Base-by-base conservation (phyloP, 176 grass and related monocot species). In the Microstegium vimineum region DNA sequence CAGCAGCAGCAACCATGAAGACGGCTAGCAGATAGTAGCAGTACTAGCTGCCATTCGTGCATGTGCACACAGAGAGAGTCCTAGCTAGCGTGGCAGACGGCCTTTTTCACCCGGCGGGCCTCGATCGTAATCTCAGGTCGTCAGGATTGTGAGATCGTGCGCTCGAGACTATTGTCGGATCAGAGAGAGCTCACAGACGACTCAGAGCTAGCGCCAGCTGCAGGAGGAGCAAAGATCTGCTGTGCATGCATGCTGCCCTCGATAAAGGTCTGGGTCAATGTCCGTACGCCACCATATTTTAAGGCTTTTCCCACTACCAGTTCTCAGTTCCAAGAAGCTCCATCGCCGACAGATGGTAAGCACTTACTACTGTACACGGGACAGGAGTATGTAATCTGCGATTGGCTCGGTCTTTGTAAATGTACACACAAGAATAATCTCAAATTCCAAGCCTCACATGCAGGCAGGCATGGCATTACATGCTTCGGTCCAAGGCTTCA, bases 61-160 rank as follows among this genome's bases (percentile, higher is more conserved):
- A 15, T 66, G 38, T 35, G 38, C 47, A 41, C 10, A 54, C 20
- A 42, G 26, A 5, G 10, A 66, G 61, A 62, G 37, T 78, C 26
- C 74, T 22, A 77, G 27, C n/a, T n/a, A n/a, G n/a, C n/a, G n/a
- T 63, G 49, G 22, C 54, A 36, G 65, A 30, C 36, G 6, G 23
- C 14, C 51, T 36, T 69, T 61, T 60, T 36, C 20, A 34, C 49
- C 51, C 64, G 73, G 43, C 73, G 62, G 1, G 41, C 41, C 49
- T 54, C 49, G 49, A 52, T 85, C 66, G 54, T 71, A 85, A 78
- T 78, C 83, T 69, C 47, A 26, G n/a, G 5, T 51, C 51, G 41
- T 73, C 76, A 86, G 84, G 36, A 14, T 30, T 43, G 46, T 43
- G 46, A 81, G 70, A 86, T 86, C 70, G 46, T 37, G 47, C 75